phyloP scores from a whole-genome alignment of 192 early-diverging fungal species.

The Funneliformis geosporum region DNA sequence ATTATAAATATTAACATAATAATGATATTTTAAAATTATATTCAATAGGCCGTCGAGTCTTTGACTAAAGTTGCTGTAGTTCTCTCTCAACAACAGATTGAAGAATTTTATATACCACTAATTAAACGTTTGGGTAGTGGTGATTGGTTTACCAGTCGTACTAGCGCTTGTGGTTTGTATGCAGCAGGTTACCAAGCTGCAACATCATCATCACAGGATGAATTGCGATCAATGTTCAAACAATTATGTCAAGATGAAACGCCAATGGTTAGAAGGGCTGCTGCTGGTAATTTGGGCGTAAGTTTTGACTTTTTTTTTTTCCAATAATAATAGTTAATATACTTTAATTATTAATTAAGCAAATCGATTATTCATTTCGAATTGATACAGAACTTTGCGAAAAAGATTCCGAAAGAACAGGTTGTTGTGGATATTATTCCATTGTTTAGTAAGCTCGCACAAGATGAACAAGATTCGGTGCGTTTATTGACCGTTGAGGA shows the following conservation, averaged over 20 bases:
- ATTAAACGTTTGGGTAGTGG: constrained; percentile 87
- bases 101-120: constrained; percentile 88
- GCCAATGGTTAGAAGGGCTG: constrained; percentile 97
- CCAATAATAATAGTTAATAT: constrained; percentile 10
- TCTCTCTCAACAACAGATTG: constrained; percentile 80
- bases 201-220: constrained; percentile 74
- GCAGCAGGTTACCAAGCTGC: constrained; percentile 77
- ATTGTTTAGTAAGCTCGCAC: constrained; percentile 82
- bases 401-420: constrained; percentile 71
- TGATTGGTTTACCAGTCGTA: constrained; percentile 98
- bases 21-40: neutral
- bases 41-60: constrained; percentile 89
- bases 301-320: constrained; percentile 16
- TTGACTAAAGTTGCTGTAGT: constrained; percentile 78
- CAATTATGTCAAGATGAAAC: constrained; percentile 91
- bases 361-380: neutral
- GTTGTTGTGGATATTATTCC: constrained; percentile 85
- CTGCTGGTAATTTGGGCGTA: constrained; percentile 81
- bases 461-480: constrained; percentile 94
- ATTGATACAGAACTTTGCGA: constrained; percentile 62
- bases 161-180: constrained; percentile 91
- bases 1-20: constrained; percentile 12
- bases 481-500: constrained; percentile 92
- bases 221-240: constrained; percentile 81
- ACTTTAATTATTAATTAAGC: constrained; percentile 4